Evolutionary conservation across 75 land plant species (phyloP).

Genomic region (Azolla pinnata): DNA sequence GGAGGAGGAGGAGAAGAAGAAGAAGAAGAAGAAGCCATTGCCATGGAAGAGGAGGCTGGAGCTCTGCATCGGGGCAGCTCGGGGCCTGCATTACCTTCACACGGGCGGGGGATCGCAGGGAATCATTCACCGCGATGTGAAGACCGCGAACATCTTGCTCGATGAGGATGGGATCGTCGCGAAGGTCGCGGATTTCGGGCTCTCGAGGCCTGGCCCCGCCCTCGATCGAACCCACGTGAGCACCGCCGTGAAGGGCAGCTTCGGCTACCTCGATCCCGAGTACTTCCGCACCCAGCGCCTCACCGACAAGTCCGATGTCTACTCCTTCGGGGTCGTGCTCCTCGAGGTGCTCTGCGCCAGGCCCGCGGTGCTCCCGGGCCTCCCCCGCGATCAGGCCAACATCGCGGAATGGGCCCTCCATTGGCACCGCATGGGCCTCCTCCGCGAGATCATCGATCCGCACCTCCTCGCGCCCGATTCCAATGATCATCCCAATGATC

Average conservation of each 20-base stretch:
- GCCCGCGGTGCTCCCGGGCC: slow-evolving; percentile 36
- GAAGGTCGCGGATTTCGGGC: slow-evolving; percentile 66
- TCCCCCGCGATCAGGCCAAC: slow-evolving; percentile 45
- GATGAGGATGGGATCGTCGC: slow-evolving; percentile 59
- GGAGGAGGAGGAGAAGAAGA: slow-evolving; percentile 26
- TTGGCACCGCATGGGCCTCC: slow-evolving; percentile 31
- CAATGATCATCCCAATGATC: too few relatives aligned
- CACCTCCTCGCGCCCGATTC: slow-evolving; percentile 3
- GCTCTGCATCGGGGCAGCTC: slow-evolving; percentile 45
- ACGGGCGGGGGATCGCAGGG: slow-evolving; percentile 44
- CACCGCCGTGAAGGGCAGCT: slow-evolving; percentile 81
- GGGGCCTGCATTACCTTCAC: slow-evolving; percentile 56
- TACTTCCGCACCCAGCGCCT: slow-evolving; percentile 70
- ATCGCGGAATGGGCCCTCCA: slow-evolving; percentile 47
- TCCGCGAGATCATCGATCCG: slow-evolving; percentile 35
- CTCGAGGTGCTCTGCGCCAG: slow-evolving; percentile 45
- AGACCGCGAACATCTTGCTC: slow-evolving; percentile 52
- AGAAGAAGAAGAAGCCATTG: neutral
- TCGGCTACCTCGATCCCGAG: slow-evolving; percentile 75
- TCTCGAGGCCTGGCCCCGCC: slow-evolving; percentile 51
- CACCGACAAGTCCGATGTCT: slow-evolving; percentile 55
- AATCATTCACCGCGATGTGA: slow-evolving; percentile 57
- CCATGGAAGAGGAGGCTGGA: slow-evolving; percentile 45
- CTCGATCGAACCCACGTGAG: slow-evolving; percentile 54
- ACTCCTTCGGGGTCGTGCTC: slow-evolving; percentile 44